Base-by-base conservation (phyloP, 2,329 filamentous ascomycete genomes). In the Fusarium metavorans region DNA sequence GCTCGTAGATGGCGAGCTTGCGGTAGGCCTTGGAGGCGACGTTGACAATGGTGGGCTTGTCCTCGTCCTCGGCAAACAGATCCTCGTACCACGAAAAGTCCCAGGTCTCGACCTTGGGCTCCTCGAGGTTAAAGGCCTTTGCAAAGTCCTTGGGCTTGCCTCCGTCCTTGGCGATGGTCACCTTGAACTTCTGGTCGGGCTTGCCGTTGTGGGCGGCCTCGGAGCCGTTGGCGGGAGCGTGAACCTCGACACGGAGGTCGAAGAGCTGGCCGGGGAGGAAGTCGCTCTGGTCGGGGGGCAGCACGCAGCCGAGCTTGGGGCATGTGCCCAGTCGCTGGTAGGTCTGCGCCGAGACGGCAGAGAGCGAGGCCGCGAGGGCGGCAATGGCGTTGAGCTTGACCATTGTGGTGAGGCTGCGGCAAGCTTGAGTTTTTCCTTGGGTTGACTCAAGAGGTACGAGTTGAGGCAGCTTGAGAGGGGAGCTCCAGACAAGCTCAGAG, bases 11-110 rank as follows among this genome's bases (percentile, higher is more conserved):
- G 20, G 92, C 92, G 56, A 97, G 88, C 73, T 91, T 89, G 71
- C 94, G 90, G 85, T 95, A 97, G 34, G 91, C 91, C 84, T 95
- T 96, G 73, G 93, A 89, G 2, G 94, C 92, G 61, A 97, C 94
- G 71, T 95, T 94, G 83, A 97, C 94, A 23, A 95, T 79, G 1
- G 92, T 93, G 6, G 93, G 89, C 39, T 88, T 91, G 23, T 89
- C 84, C 5, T 90, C 91, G 77, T 95, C 94, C 79, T 91, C 85
- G 32, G 94, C 94, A 80, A 94, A 97, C 30, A 95, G 88, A 78
- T 97, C 93, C 85, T 96, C 94, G 79, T 90, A 96, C 93, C 93
- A 97, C n/a, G 88, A 88, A 80, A 97, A 97, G 75, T 91, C 89
- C 94, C 94, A 97, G 73, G 87, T 92, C 87, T 97, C 94, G 18